Evolutionary conservation across 192 early-diverging fungal genomes (phyloP), one percentile per base, ranked within the genome.

Genomic region (Linnemannia zychae): DNA sequence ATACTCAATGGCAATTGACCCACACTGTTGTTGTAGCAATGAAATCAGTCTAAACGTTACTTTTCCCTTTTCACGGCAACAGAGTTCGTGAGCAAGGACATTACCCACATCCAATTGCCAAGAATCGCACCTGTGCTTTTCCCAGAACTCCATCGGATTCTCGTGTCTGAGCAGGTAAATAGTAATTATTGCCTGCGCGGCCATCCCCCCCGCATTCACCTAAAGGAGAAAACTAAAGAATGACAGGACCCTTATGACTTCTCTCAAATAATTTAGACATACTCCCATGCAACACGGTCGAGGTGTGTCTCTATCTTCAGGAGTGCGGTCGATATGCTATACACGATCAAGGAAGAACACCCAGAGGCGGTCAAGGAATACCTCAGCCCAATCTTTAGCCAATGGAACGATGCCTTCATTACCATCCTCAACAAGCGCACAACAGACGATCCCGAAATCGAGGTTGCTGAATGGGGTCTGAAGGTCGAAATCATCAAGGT

Each of bases 81-180:
- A 88, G 97, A 98, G 74, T 97, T 97, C 90, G 92, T 97, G 11
- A 90, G 88, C 72, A 90, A 93, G 52, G 96, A 98, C 81, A 89
- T 99, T 75, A 94, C 96, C 17, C 96, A 97, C 72, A 89, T 94
- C 67, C 96, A 98, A 65, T 91, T 97, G 72, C 93, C 94, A 34
- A 91, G 92, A 60, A 88, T 99, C 60, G 95, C 93, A 0, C 94
- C 96, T 44, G 80, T 91, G 15, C 85, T 99, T 2, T 81, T 97
- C 24, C 97, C 97, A 2, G 95, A 97, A 84, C 92, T 99, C 46
- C 90, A 90, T 53, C 84, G 90, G 31, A 95, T 99, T 40, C 90
- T 96, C 73, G 87, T 86, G 33, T 86, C 83, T 17, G 89, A 93
- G 13, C 80, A 80, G 67, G 91, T 91, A 33, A 12, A 28, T 31